Conservation (phyloP, 257 asterid species). For the Nicotiana tomentosiformis region DNA sequence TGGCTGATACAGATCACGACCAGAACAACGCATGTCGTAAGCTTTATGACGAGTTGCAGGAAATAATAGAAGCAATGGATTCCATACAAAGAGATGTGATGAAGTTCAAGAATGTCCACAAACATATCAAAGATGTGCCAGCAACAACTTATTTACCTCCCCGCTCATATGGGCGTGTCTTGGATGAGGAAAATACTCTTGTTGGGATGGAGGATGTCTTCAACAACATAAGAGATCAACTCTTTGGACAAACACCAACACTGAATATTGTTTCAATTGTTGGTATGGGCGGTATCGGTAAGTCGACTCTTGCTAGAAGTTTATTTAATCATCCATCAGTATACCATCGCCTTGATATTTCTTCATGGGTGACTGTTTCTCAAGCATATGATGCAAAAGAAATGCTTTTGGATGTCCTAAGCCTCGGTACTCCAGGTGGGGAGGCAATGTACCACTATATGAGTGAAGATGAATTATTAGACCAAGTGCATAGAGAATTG, state of each 20-base stretch:
- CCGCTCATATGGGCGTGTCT: too few species aligned
- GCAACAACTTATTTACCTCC: too few species aligned
- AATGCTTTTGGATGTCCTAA: constrained; percentile 2
- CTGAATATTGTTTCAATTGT: not conserved
- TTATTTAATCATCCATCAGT: not conserved
- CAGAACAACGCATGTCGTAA: too few species aligned
- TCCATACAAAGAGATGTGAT: too few species aligned
- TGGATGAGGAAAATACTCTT: not conserved
- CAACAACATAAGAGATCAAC: not conserved
- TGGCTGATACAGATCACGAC: too few species aligned
- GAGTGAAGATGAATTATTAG: not conserved
- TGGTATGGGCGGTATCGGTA: constrained; percentile 19
- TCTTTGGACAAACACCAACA: not conserved
- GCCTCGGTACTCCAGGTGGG: not conserved
- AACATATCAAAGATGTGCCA: too few species aligned
- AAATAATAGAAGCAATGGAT: too few species aligned
- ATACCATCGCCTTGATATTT: not conserved
- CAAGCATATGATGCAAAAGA: not conserved
- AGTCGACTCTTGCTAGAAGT: constrained; percentile 13
- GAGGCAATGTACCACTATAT: not conserved
- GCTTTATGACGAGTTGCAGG: too few species aligned
- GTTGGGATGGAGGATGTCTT: not conserved
- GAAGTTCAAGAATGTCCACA: too few species aligned
- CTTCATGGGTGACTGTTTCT: constrained; percentile 14
- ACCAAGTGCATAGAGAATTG: not conserved